Conservation (phyloP, 495 filamentous ascomycete species). For the Podospora anserina region DNA sequence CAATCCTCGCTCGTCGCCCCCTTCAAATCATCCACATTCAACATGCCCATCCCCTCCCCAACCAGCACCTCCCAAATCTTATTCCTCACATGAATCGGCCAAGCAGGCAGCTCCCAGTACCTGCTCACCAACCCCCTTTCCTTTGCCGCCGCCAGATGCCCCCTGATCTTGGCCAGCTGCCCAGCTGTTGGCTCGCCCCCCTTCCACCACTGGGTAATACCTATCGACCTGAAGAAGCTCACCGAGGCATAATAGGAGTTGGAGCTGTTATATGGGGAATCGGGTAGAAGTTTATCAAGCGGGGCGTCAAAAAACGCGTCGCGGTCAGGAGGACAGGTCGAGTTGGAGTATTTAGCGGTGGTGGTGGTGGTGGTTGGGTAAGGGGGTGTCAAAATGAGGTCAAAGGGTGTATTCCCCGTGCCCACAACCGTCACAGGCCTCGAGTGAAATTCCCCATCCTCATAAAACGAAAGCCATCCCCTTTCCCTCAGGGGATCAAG, state of each 20-base stretch:
- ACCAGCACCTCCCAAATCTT: slow-evolving; percentile 71
- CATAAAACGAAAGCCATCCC: slow-evolving; percentile 58
- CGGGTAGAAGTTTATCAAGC: slow-evolving; percentile 39
- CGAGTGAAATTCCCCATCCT: slow-evolving; percentile 48
- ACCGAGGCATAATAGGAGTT: slow-evolving; percentile 57
- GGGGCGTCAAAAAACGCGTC: slow-evolving; percentile 71
- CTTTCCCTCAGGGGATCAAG: slow-evolving; percentile 62
- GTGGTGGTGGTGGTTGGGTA: not conserved
- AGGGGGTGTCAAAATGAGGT: slow-evolving; percentile 39
- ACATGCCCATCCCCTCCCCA: slow-evolving; percentile 64
- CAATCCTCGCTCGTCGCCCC: slow-evolving; percentile 34
- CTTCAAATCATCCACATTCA: slow-evolving; percentile 75
- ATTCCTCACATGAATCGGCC: slow-evolving; percentile 72
- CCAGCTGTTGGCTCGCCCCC: slow-evolving; percentile 37
- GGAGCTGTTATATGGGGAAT: slow-evolving; percentile 37
- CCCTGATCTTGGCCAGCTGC: slow-evolving; percentile 60
- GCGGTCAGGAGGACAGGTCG: slow-evolving; percentile 40
- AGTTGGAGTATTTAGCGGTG: slow-evolving; percentile 26
- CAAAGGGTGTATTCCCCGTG: slow-evolving; percentile 74
- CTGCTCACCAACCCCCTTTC: slow-evolving; percentile 64
- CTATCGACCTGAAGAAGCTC: slow-evolving; percentile 46
- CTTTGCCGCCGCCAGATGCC: slow-evolving; percentile 67
- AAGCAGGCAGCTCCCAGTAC: slow-evolving; percentile 77
- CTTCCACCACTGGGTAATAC: slow-evolving; percentile 37
- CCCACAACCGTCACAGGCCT: slow-evolving; percentile 74